These are phyloP conservation scores for Syzygium grande DNA, from an alignment of 345 rosid species.

Conservation along the genomic window DNA sequence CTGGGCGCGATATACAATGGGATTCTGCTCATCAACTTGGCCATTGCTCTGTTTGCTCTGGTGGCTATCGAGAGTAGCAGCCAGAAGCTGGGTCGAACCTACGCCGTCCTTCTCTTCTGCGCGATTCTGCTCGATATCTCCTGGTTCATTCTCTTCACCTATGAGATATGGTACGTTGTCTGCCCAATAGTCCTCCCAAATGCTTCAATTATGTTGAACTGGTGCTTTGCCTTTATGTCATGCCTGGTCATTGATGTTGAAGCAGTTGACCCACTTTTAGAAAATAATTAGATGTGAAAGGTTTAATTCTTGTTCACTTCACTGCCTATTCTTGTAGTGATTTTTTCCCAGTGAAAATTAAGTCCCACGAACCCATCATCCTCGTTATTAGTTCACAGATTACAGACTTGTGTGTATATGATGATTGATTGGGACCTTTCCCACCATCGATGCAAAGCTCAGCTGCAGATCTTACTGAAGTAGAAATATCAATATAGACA, in stretches of 20 bases:
- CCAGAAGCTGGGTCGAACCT: constrained; percentile 71
- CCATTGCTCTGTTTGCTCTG: constrained; percentile 72
- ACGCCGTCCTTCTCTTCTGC: constrained; percentile 67
- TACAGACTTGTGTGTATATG: not conserved
- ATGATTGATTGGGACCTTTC: not conserved
- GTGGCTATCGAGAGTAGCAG: constrained; percentile 86
- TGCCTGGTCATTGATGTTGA: not conserved
- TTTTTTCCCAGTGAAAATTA: not conserved
- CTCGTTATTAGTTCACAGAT: not conserved
- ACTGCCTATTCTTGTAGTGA: not conserved
- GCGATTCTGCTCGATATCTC: constrained; percentile 54
- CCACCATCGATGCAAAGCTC: not conserved
- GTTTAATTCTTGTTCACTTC: not conserved
- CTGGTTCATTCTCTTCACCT: constrained; percentile 65
- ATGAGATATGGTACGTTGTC: constrained; percentile 53
- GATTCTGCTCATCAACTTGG: constrained; percentile 56
- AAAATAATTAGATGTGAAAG: not conserved
- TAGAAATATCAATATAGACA: no score
- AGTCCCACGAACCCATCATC: not conserved
- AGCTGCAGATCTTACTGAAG: not conserved
- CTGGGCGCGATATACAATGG: constrained; percentile 86
- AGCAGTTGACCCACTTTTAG: not conserved
- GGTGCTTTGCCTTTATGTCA: not conserved
- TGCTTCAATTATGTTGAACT: not conserved
- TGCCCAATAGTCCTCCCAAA: not conserved